phyloP scores from a whole-genome alignment of 306 rosid genomes.

The Alnus rubra region DNA sequence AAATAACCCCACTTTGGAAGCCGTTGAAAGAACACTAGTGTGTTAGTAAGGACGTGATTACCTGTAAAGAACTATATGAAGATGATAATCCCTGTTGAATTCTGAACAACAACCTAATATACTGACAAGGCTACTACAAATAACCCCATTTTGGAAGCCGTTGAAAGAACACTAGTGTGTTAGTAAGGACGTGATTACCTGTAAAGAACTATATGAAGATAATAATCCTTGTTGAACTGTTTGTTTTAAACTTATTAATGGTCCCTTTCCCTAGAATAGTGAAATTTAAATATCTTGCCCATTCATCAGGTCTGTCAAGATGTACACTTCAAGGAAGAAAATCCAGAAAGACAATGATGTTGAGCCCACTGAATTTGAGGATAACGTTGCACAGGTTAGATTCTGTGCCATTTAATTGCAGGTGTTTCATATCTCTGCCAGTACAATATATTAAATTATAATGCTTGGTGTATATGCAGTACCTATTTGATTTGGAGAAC shows the following conservation, averaged over 20 bases:
- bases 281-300: neutral
- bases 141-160: neutral
- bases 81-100: neutral
- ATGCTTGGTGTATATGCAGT: conserved; percentile 35
- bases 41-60: neutral
- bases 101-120: too few relatives aligned
- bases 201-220: neutral
- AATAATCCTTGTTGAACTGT: neutral
- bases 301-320: conserved; percentile 43
- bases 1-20: neutral
- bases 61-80: neutral
- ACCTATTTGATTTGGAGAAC: conserved; percentile 76
- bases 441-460: neutral
- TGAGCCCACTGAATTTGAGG: conserved; percentile 72
- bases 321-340: conserved; percentile 74
- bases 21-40: neutral
- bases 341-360: conserved; percentile 67
- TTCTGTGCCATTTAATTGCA: neutral
- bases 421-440: neutral
- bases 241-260: neutral
- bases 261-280: neutral
- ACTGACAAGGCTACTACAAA: neutral
- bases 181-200: neutral
- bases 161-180: neutral
- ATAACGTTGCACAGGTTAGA: conserved; percentile 66